phyloP scores from a whole-genome alignment of 108 stramenopile genomes.

The Seminavis robusta region DNA sequence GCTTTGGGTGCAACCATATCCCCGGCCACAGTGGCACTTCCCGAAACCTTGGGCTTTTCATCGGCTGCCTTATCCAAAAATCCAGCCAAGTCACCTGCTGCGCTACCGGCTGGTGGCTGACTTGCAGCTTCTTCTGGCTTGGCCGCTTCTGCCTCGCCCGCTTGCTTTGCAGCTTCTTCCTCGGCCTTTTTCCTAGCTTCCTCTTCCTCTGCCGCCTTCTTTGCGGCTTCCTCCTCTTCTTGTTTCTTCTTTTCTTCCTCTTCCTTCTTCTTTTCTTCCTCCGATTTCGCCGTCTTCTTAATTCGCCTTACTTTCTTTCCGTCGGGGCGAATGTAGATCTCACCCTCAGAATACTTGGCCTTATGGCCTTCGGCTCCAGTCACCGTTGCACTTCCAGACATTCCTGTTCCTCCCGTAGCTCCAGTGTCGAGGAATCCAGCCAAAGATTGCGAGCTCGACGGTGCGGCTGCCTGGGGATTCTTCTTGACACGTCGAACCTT shows the following conservation, averaged over 20 bases:
- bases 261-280: neutral
- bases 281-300: neutral
- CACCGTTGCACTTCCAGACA: constrained; percentile 26
- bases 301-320: constrained; percentile 33
- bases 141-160: neutral
- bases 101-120: neutral
- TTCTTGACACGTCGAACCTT: constrained; percentile 43
- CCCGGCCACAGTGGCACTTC: neutral
- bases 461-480: no score
- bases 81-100: neutral
- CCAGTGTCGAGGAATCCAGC: constrained; percentile 12
- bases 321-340: constrained; percentile 36
- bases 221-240: no score
- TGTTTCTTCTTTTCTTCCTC: no score
- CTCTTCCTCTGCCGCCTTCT: no score
- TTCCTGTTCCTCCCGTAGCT: constrained; percentile 1
- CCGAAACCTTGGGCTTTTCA: neutral
- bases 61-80: constrained; percentile 3
- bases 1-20: no score
- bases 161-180: neutral
- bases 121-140: neutral
- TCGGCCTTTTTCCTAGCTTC: no score
- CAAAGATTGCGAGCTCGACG: no score
- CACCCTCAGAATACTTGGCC: constrained; percentile 12
- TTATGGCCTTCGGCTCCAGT: constrained; percentile 19